Evolutionary conservation across 2,329 filamentous ascomycete species (phyloP).

Genomic region (Diplodia intermedia): DNA sequence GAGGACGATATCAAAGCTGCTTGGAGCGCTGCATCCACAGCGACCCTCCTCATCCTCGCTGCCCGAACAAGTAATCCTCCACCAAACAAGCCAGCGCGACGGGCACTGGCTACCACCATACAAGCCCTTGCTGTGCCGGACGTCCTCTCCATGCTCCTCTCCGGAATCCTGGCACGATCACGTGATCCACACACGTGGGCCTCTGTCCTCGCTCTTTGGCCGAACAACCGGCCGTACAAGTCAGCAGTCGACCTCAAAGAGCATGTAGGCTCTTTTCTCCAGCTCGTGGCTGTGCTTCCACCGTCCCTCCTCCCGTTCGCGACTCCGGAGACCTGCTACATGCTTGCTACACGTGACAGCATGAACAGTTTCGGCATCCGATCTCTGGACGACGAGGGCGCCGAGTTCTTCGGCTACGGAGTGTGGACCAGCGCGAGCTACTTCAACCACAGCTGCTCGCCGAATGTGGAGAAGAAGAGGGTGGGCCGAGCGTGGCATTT

Average conservation of each 20-base stretch:
- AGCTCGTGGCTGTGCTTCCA: constrained; percentile 53
- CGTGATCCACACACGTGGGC: constrained; percentile 43
- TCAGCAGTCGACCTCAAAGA: constrained; percentile 49
- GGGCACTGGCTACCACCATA: constrained; percentile 15
- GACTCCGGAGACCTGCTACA: constrained; percentile 46
- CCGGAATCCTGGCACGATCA: constrained; percentile 47
- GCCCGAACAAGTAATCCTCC: constrained; percentile 44
- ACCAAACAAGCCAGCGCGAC: constrained; percentile 34
- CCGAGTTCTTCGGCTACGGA: constrained; percentile 58
- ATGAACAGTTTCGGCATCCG: constrained; percentile 59
- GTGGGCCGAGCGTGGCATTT: constrained; percentile 53
- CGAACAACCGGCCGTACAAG: constrained; percentile 52
- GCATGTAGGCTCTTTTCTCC: constrained; percentile 52
- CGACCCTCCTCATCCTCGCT: constrained; percentile 3
- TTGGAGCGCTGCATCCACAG: constrained; percentile 8
- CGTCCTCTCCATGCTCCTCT: constrained; percentile 52
- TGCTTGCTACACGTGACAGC: constrained; percentile 50
- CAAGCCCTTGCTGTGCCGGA: constrained; percentile 43
- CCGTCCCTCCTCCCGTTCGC: constrained; percentile 43
- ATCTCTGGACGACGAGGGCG: constrained; percentile 52
- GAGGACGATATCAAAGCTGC: constrained; percentile 20
- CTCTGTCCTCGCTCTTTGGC: constrained; percentile 48
- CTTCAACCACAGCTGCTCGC: constrained; percentile 57
- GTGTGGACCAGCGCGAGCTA: constrained; percentile 56
- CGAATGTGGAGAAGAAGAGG: constrained; percentile 53